These are phyloP conservation scores for Phialophora tarda DNA, from an alignment of 2,329 filamentous ascomycete genomes.

Conservation along the genomic window DNA sequence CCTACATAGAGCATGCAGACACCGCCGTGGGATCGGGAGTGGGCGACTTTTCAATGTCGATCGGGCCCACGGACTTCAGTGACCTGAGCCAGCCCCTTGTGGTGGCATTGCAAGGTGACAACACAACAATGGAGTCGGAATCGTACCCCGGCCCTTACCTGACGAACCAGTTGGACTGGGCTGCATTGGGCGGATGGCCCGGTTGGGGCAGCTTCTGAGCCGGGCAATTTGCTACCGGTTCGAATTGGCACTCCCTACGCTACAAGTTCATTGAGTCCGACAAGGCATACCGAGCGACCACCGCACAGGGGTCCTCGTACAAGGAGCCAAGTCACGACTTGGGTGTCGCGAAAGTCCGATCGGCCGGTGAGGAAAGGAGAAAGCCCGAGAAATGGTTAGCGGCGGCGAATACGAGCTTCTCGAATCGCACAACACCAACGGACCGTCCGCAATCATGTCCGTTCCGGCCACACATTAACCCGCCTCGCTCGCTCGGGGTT, in stretches of 20 bases:
- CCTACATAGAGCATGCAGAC: slow-evolving; percentile 17
- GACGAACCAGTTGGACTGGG: slow-evolving; percentile 8
- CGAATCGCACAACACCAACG: neutral
- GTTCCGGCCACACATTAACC: neutral
- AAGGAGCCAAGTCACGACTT: neutral
- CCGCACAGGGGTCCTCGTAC: neutral
- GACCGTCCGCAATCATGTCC: neutral
- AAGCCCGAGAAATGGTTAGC: neutral
- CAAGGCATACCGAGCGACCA: neutral
- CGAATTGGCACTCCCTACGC: neutral
- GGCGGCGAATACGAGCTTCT: neutral
- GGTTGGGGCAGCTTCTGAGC: slow-evolving; percentile 27
- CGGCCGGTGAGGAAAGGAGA: neutral
- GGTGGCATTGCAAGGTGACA: slow-evolving; percentile 23
- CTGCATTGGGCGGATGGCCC: slow-evolving; percentile 22
- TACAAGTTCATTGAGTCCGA: neutral
- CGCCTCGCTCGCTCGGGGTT: neutral
- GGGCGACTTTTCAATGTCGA: slow-evolving; percentile 25
- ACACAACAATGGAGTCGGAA: neutral
- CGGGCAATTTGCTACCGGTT: neutral
- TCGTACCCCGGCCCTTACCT: neutral
- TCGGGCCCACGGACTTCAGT: slow-evolving; percentile 27
- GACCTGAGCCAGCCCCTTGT: slow-evolving; percentile 23
- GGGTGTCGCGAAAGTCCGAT: neutral
- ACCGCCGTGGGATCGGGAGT: slow-evolving; percentile 18